phyloP scores from a whole-genome alignment of 192 early-diverging fungal genomes.

The Backusella macrospora region DNA sequence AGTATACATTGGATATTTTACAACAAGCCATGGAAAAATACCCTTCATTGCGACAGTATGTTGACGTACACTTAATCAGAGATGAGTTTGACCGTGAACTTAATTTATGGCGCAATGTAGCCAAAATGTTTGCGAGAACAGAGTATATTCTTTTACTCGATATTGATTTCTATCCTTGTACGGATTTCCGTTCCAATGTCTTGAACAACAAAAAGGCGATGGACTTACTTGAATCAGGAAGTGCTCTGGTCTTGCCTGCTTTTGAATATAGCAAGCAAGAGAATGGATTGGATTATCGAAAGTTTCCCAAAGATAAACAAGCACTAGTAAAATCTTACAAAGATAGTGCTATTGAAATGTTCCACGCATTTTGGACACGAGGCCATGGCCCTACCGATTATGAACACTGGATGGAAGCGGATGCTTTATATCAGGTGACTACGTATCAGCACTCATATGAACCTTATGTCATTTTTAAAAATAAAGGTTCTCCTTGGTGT shows the following conservation, averaged over 20 bases:
- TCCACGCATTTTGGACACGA: conserved; percentile 51
- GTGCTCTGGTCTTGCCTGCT: conserved; percentile 47
- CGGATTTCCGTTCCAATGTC: conserved; percentile 46
- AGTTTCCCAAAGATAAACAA: conserved; percentile 49
- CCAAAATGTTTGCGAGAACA: conserved; percentile 58
- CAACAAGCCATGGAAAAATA: conserved; percentile 48
- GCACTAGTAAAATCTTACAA: conserved; percentile 43
- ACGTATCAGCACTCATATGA: conserved; percentile 57
- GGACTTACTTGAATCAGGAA: conserved; percentile 41
- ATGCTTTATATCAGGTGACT: conserved; percentile 49
- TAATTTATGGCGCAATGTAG: conserved; percentile 64
- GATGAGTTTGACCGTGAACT: conserved; percentile 62
- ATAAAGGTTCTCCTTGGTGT: conserved; percentile 54
- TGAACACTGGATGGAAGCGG: conserved; percentile 41
- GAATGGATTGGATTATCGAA: conserved; percentile 50
- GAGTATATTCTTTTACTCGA: conserved; percentile 61
- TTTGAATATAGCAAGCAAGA: conserved; percentile 56
- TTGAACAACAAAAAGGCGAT: conserved; percentile 35
- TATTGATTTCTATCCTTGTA: conserved; percentile 61
- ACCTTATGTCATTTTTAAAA: conserved; percentile 55
- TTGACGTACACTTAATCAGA: conserved; percentile 57
- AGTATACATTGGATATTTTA: conserved; percentile 46
- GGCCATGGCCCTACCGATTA: conserved; percentile 63
- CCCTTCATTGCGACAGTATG: conserved; percentile 47
- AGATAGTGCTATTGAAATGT: conserved; percentile 49